These are phyloP conservation scores for Corniculantispora saksenae DNA, from an alignment of 2,329 filamentous ascomycete species.

Conservation along the genomic window DNA sequence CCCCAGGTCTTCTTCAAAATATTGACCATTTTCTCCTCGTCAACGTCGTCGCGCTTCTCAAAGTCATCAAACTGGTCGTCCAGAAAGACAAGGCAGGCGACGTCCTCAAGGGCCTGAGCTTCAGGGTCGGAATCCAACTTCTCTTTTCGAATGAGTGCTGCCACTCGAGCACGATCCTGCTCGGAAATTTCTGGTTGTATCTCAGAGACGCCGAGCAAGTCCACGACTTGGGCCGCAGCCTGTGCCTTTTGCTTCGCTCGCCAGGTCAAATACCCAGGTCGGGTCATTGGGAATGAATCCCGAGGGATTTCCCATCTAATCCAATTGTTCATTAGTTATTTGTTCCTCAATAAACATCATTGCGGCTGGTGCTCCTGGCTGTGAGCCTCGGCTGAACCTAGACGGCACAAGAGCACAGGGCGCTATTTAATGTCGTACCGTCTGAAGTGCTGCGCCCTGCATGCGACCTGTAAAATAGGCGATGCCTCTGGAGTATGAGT, in stretches of 20 bases:
- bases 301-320: slow-evolving; percentile 76
- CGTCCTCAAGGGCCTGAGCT: slow-evolving; percentile 78
- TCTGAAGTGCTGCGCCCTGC: slow-evolving; percentile 81
- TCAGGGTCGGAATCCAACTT: slow-evolving; percentile 61
- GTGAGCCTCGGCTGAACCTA: too few species aligned
- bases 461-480: slow-evolving; percentile 69
- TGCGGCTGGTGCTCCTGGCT: too few species aligned
- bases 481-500: slow-evolving; percentile 62
- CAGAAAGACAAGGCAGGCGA: slow-evolving; percentile 83
- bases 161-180: slow-evolving; percentile 63
- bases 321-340: slow-evolving; percentile 1
- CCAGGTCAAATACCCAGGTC: slow-evolving; percentile 79
- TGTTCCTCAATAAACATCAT: neutral
- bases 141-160: slow-evolving; percentile 76
- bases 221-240: slow-evolving; percentile 53
- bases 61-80: slow-evolving; percentile 86
- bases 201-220: slow-evolving; percentile 47
- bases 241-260: slow-evolving; percentile 72
- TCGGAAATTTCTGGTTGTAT: slow-evolving; percentile 40
- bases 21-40: slow-evolving; percentile 74
- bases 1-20: slow-evolving; percentile 75
- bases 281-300: slow-evolving; percentile 70
- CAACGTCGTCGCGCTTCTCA: slow-evolving; percentile 62
- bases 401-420: too few species aligned
- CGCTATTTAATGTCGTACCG: slow-evolving; percentile 42